phyloP scores from a whole-genome alignment of 441 rosid genomes.

The Eutrema salsugineum region DNA sequence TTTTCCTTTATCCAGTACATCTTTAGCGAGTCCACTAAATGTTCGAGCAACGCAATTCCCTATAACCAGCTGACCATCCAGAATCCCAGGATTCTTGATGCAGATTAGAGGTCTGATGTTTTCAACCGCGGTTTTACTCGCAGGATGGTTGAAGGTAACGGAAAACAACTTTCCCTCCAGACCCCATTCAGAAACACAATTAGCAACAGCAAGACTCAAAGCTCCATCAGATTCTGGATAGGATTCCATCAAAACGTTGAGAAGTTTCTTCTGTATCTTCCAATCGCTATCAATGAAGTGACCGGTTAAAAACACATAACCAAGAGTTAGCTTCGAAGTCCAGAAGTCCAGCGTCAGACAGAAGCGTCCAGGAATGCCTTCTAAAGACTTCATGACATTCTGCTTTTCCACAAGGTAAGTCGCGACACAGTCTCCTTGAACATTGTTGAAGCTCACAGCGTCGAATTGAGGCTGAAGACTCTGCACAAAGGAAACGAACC shows the following conservation, averaged over 20 bases:
- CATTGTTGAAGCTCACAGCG: constrained; percentile 62
- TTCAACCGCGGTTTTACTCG: constrained; percentile 52
- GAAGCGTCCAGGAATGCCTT: constrained; percentile 72
- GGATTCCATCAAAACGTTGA: constrained; percentile 81
- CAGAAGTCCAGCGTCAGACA: constrained; percentile 78
- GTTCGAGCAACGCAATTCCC: constrained; percentile 66
- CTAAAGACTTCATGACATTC: constrained; percentile 56
- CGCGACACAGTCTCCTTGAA: constrained; percentile 92
- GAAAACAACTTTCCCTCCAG: constrained; percentile 80
- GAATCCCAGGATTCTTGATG: constrained; percentile 63
- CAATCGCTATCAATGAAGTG: constrained; percentile 81
- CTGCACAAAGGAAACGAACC: constrained; percentile 66
- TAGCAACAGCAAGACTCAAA: constrained; percentile 75
- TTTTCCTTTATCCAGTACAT: constrained; percentile 47
- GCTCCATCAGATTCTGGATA: constrained; percentile 76
- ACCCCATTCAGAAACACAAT: constrained; percentile 83
- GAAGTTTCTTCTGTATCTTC: constrained; percentile 74
- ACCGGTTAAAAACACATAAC: constrained; percentile 73
- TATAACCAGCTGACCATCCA: constrained; percentile 72
- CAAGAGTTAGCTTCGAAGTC: constrained; percentile 61
- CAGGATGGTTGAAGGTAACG: constrained; percentile 54
- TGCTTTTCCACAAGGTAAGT: constrained; percentile 84
- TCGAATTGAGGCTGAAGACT: constrained; percentile 77
- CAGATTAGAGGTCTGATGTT: constrained; percentile 67
- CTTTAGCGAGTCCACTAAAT: constrained; percentile 53